Base-by-base conservation (phyloP, 441 rosid species). In the Populus trichocarpa region DNA sequence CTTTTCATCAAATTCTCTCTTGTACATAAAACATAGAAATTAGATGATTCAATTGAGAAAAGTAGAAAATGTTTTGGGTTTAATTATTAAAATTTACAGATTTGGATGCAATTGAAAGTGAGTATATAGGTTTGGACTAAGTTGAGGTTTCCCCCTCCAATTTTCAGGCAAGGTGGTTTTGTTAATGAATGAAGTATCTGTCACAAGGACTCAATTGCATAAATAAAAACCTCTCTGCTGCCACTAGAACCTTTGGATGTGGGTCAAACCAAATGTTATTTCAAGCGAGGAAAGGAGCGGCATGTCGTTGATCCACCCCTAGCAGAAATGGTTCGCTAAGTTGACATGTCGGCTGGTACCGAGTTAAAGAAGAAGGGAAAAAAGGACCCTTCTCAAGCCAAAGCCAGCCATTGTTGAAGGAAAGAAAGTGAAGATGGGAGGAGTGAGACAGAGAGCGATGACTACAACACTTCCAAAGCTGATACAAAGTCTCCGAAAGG, bases 401-500 rank as follows among this genome's bases (percentile, higher is more conserved):
- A 40, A 65, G 28, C 28, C 16, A 28, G 68, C 68, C 72, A 6
- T 35, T 69, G 25, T 26, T 8, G 22, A 40, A 5, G 38, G 50
- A 23, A 71, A 46, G 59, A 42, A 46, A 18, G 42, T 25, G 50
- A 42, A 4, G 16, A 65, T 46, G 61, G 65, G 11, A 89, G 85
- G 88, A 66, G 87, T 67, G 84, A 81, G 92, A 80, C 87, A 79
- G 70, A 83, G 90, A 81, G 86, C 86, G 1, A 77, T 79, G 22
- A 50, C 83, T 65, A 81, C 77, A 30, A 80, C 86, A 1, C 82
- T 90, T 74, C 97, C 98, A 8, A 89, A 87, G 71, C 85, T 91
- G 80, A 90, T 93, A 22, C 86, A 83, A 79, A 88, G 84, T 80
- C 82, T 90, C 69, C 83, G 90, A 23, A 87, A 85, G 40, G 90